These are phyloP conservation scores for Aspergillus sergii DNA, from an alignment of 2,329 filamentous ascomycete genomes.

Conservation along the genomic window DNA sequence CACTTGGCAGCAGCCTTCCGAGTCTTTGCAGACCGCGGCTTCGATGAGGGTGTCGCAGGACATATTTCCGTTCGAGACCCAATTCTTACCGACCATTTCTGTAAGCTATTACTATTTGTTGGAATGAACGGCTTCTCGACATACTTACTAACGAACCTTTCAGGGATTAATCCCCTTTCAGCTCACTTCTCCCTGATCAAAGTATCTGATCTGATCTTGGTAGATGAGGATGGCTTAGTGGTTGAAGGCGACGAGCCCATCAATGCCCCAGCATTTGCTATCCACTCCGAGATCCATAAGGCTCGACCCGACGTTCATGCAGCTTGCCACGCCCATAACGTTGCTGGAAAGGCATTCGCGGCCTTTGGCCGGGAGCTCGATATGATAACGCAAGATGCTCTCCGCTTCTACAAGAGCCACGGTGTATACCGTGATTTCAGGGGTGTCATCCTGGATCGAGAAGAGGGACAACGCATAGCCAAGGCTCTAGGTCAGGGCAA, in stretches of 20 bases:
- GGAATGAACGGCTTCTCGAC: not conserved
- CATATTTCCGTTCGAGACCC: constrained; percentile 49
- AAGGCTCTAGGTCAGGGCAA: constrained; percentile 62
- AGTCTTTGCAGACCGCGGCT: constrained; percentile 21
- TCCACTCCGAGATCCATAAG: constrained; percentile 49
- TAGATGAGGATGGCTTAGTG: constrained; percentile 47
- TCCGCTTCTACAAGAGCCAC: constrained; percentile 62
- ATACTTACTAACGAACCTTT: not conserved
- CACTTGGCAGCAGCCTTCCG: constrained; percentile 49
- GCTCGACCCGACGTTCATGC: constrained; percentile 59
- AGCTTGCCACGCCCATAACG: constrained; percentile 49
- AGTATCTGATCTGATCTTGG: constrained; percentile 47
- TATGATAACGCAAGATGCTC: constrained; percentile 53
- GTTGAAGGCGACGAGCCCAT: constrained; percentile 43
- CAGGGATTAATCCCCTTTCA: not conserved
- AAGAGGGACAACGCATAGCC: constrained; percentile 67
- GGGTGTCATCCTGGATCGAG: constrained; percentile 55
- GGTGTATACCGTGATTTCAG: constrained; percentile 18
- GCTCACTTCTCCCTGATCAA: constrained; percentile 19
- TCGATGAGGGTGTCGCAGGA: constrained; percentile 32
- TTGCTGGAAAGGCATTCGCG: constrained; percentile 49
- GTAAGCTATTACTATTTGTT: constrained; percentile 38
- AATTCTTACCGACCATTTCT: constrained; percentile 34
- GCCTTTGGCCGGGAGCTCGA: constrained; percentile 46
- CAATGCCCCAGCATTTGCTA: constrained; percentile 52